phyloP scores from a whole-genome alignment of 306 rosid genomes.

The Herpetospermum pedunculosum region DNA sequence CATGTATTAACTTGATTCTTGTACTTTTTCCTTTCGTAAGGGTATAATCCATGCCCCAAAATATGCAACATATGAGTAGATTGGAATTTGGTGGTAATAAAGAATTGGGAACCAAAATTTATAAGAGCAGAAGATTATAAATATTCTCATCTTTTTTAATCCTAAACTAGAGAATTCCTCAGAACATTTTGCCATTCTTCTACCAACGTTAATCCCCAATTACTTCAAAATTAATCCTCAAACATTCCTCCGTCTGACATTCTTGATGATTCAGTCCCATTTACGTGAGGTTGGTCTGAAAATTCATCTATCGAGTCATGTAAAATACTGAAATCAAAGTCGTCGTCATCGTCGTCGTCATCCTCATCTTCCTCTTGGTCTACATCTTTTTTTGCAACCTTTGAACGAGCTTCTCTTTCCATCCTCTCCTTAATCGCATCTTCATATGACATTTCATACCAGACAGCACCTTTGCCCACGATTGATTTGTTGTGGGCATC shows the following conservation, averaged over 20 bases:
- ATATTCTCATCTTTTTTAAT: background rate
- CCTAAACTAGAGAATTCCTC: background rate
- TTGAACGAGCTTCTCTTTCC: constrained; percentile 38
- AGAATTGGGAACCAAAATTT: background rate
- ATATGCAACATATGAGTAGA: no score
- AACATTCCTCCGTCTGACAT: constrained; percentile 64
- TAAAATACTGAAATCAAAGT: constrained; percentile 58
- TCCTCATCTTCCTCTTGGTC: constrained; percentile 18
- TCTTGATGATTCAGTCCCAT: constrained; percentile 70
- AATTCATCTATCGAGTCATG: constrained; percentile 13
- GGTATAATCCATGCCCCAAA: no score
- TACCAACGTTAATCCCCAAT: background rate
- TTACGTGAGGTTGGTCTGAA: constrained; percentile 59
- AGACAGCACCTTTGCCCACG: constrained; percentile 55
- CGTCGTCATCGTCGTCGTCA: constrained; percentile 23
- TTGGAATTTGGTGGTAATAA: background rate
- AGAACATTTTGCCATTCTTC: background rate
- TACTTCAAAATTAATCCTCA: constrained; percentile 26
- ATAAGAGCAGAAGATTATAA: background rate
- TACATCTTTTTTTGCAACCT: constrained; percentile 21
- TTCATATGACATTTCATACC: constrained; percentile 74
- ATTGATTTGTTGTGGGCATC: constrained; percentile 81
- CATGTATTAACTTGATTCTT: no score
- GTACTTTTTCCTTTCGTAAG: no score
- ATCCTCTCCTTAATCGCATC: constrained; percentile 43